Base-by-base conservation (phyloP, 352 stramenopile genomes). In the Thalassiosira hispida region DNA sequence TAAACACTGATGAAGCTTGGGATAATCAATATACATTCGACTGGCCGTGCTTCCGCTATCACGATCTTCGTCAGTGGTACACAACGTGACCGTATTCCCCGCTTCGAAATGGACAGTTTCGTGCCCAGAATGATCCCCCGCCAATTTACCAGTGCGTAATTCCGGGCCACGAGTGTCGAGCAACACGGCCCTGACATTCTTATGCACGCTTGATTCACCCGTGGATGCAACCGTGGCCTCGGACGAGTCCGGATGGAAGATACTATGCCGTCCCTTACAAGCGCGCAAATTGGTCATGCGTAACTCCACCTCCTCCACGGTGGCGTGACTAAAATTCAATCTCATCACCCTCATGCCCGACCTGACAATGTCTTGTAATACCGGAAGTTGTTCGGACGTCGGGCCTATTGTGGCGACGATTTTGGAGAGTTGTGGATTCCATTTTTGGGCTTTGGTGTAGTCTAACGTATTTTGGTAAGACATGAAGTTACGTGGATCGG, bases 291-390 rank as follows among this genome's bases (percentile, higher is more conserved):
- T 99, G 9, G 73, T 87, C 31, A 98, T 96, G 18, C 92, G 91
- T 51, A 95, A 81, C 69, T 98, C 95, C 6, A 95, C 91, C 86
- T 96, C 96, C 62, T 96, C 95, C 71, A 97, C 96, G 60, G 98
- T 98, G 44, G 97, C 97, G 88, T 99, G 97, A 46, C 96, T 98
- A 88, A 99, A 99, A 88, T 99, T 99, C 65, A 99, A 93, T 51
- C 97, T 93, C 77, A 98, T 98, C 14, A 99, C 93, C 76, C 96
- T 97, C 95, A 99, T 98, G 73, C 97, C 97, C 60, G 83, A 88
- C 33, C 87, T 35, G 1, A 94, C 86, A 25, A 94, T 76, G 20
- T 91, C 70, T 47, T 87, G 47, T 49, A 95, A 53, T 12, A 90
- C 86, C 31, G 83, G 78, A 11, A 81, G 52, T 62, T 93, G 86